Percentiles rank a stretch among this genome's conserved stretches.
These are phyloP conservation scores for Plasmodium yoelii DNA, from an alignment of 169 alveolate species.

Conservation along the genomic window DNA sequence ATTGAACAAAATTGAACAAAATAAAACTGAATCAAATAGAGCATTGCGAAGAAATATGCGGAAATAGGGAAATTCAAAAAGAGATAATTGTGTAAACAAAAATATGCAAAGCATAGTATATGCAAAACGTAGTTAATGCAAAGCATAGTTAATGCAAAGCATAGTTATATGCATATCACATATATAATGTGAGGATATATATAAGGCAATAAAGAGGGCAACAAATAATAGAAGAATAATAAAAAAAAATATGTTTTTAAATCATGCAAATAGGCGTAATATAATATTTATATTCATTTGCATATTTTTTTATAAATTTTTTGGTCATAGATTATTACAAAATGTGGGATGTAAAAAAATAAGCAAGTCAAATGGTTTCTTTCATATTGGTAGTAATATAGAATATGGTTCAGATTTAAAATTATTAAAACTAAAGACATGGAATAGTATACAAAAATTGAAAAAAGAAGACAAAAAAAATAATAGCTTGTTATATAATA, in stretches of 20 bases:
- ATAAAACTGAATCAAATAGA: no score
- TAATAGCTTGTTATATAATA: not conserved
- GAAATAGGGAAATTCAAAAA: no score
- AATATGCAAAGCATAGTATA: no score
- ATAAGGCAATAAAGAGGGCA: not conserved
- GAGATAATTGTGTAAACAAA: no score
- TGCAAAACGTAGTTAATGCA: no score
- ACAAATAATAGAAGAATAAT: conserved; percentile 1
- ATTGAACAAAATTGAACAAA: no score
- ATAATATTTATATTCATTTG: conserved; percentile 31
- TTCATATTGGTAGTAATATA: conserved; percentile 7
- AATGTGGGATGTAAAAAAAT: conserved; percentile 2
- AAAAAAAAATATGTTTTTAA: conserved; percentile 47
- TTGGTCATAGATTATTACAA: not conserved
- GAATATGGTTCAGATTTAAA: not conserved
- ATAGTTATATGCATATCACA: no score
- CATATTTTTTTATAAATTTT: conserved; percentile 7
- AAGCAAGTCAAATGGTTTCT: not conserved
- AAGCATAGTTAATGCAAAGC: no score
- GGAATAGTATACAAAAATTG: not conserved
- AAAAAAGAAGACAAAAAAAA: not conserved
- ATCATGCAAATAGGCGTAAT: conserved; percentile 36
- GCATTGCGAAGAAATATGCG: no score
- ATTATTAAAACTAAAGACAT: not conserved
- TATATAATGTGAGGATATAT: no score